A percentile compares a stretch with the other conserved stretches of the same genome.
These are phyloP conservation scores for Panicum miliaceum DNA, from an alignment of 176 grass and related monocot genomes.

Conservation along the genomic window DNA sequence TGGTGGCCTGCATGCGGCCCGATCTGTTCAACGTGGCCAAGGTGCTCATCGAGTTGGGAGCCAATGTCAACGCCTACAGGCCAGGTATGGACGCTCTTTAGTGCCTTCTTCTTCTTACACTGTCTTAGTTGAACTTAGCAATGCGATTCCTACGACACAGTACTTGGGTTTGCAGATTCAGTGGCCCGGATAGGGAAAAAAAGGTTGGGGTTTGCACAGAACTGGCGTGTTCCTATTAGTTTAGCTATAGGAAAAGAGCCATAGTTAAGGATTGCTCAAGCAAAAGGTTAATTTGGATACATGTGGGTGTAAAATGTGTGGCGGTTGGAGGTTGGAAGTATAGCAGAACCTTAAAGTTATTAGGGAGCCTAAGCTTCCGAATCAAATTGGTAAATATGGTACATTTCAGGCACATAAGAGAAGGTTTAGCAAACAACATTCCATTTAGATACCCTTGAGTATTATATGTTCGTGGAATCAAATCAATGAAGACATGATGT, in stretches of 20 bases:
- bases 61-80: conserved; percentile 87
- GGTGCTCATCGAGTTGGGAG: conserved; percentile 69
- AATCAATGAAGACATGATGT: background rate
- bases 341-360: background rate
- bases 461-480: background rate
- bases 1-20: conserved; percentile 74
- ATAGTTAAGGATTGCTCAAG: background rate
- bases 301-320: background rate
- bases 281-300: background rate
- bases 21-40: conserved; percentile 77
- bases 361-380: background rate
- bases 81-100: conserved; percentile 55
- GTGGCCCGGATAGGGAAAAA: background rate
- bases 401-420: background rate
- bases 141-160: background rate
- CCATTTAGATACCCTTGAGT: background rate
- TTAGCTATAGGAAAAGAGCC: background rate
- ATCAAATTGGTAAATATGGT: background rate
- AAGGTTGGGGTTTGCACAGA: too few relatives aligned
- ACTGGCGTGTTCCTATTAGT: background rate
- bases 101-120: background rate
- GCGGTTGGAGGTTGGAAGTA: background rate
- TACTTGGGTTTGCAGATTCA: background rate
- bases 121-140: background rate
- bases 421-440: background rate